Conservation (phyloP, 768 basidiomycete species). For the Russula virescens region DNA sequence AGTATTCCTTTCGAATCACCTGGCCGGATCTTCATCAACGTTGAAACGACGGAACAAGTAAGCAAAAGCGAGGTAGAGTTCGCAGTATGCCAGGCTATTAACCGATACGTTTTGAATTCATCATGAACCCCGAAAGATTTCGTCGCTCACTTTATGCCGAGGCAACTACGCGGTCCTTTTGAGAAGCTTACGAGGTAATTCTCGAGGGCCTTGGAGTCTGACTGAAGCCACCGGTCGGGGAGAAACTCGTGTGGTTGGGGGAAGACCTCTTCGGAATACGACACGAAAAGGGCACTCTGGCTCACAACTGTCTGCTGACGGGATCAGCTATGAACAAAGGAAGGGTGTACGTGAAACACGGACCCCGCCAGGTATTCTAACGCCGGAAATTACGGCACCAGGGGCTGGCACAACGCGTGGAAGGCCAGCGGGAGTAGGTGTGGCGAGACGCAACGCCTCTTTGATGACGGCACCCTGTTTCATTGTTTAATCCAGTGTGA, state of each 20-base stretch:
- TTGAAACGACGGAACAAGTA: slow-evolving; percentile 26
- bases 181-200: slow-evolving; percentile 22
- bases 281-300: slow-evolving; percentile 19
- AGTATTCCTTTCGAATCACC: background rate
- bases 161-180: slow-evolving; percentile 24
- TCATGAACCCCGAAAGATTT: background rate
- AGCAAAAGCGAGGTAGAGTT: slow-evolving; percentile 24
- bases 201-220: slow-evolving; percentile 13
- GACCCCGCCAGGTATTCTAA: slow-evolving; percentile 15
- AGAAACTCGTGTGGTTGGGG: slow-evolving; percentile 18
- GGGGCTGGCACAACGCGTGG: slow-evolving; percentile 14
- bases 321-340: background rate
- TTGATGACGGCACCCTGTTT: slow-evolving; percentile 18
- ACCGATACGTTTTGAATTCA: no score
- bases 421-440: slow-evolving; percentile 2
- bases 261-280: slow-evolving; percentile 17
- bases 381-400: slow-evolving; percentile 11
- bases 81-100: slow-evolving; percentile 23
- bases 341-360: background rate
- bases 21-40: slow-evolving; percentile 14
- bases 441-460: slow-evolving; percentile 8
- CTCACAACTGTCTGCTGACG: slow-evolving; percentile 6
- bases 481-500: background rate
- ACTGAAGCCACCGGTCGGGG: slow-evolving; percentile 23
- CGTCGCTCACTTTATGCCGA: slow-evolving; percentile 24